phyloP scores from a whole-genome alignment of 345 rosid genomes.

The Brassica nigra region DNA sequence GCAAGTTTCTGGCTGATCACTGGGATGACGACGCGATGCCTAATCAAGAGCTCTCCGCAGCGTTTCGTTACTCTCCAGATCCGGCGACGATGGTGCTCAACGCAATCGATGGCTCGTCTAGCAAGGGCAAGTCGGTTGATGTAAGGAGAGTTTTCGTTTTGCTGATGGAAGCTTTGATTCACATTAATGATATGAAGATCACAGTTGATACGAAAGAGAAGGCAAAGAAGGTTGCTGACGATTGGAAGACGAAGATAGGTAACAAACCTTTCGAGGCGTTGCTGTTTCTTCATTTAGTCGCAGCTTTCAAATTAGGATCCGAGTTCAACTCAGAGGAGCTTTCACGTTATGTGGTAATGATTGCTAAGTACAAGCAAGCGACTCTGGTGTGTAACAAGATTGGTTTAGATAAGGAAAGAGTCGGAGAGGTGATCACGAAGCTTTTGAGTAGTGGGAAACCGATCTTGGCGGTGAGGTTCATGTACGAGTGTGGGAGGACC shows the following conservation, averaged over 20 bases:
- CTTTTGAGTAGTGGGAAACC: slow-evolving; percentile 56
- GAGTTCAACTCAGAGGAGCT: slow-evolving; percentile 52
- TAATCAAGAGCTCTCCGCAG: slow-evolving; percentile 46
- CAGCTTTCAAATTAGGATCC: slow-evolving; percentile 49
- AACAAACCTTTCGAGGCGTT: slow-evolving; percentile 39
- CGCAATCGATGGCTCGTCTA: slow-evolving; percentile 54
- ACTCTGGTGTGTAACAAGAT: slow-evolving; percentile 51
- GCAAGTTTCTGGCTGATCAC: slow-evolving; percentile 44
- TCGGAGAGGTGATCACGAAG: slow-evolving; percentile 52
- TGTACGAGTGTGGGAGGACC: slow-evolving; percentile 62
- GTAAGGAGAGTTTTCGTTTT: slow-evolving; percentile 53
- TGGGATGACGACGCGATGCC: slow-evolving; percentile 45
- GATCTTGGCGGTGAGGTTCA: slow-evolving; percentile 57
- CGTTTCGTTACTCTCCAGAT: slow-evolving; percentile 48
- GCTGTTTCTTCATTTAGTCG: slow-evolving; percentile 60
- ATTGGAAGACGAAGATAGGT: slow-evolving; percentile 55
- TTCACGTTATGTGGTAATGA: slow-evolving; percentile 42
- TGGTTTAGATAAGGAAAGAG: slow-evolving; percentile 50
- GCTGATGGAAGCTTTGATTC: slow-evolving; percentile 58
- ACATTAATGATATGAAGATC: slow-evolving; percentile 34
- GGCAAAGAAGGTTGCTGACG: slow-evolving; percentile 61
- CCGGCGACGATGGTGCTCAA: slow-evolving; percentile 62
- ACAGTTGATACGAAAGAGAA: slow-evolving; percentile 47
- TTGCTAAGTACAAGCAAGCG: slow-evolving; percentile 50
- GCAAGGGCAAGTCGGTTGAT: slow-evolving; percentile 24